Evolutionary conservation across 129 eudicot genomes (phyloP).

Genomic region (Lactuca saligna): DNA sequence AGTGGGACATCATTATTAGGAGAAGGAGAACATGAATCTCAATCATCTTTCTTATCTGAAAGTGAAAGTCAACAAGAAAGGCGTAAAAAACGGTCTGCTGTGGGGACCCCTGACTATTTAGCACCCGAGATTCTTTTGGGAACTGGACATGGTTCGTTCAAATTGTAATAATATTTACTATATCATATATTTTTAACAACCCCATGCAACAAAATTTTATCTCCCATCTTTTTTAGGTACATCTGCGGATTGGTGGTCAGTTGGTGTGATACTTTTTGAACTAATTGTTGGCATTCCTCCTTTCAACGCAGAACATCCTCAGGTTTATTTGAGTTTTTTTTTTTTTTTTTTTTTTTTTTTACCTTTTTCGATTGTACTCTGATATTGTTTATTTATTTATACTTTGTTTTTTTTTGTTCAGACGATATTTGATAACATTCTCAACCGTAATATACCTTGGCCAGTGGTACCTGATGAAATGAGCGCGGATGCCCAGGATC

Average conservation of each 20-base stretch:
- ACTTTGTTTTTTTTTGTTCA: constrained; percentile 33
- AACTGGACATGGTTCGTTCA: constrained; percentile 96
- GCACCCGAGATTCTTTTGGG: constrained; percentile 99
- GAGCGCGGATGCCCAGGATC: constrained; percentile 84
- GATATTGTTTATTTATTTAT: constrained; percentile 13
- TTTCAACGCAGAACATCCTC: constrained; percentile 99
- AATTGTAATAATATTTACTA: no score
- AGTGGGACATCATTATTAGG: constrained; percentile 82
- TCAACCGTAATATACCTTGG: constrained; percentile 96
- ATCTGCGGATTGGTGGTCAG: constrained; percentile 99
- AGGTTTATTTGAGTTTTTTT: constrained; percentile 43
- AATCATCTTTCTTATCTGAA: constrained; percentile 55
- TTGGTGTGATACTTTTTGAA: constrained; percentile 93
- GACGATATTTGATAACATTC: constrained; percentile 94
- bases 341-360: constrained; percentile 2
- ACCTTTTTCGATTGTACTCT: neutral
- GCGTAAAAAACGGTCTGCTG: constrained; percentile 96
- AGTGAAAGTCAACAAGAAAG: constrained; percentile 79
- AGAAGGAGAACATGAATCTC: constrained; percentile 71
- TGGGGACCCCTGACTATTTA: constrained; percentile 98
- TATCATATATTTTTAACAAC: neutral
- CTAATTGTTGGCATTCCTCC: constrained; percentile 98
- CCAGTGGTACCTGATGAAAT: constrained; percentile 90
- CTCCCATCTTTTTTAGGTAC: constrained; percentile 45
- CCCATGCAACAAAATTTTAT: constrained; percentile 1